phyloP scores from a whole-genome alignment of 371 early-diverging fungal genomes.

The Syncephalastrum racemosum region DNA sequence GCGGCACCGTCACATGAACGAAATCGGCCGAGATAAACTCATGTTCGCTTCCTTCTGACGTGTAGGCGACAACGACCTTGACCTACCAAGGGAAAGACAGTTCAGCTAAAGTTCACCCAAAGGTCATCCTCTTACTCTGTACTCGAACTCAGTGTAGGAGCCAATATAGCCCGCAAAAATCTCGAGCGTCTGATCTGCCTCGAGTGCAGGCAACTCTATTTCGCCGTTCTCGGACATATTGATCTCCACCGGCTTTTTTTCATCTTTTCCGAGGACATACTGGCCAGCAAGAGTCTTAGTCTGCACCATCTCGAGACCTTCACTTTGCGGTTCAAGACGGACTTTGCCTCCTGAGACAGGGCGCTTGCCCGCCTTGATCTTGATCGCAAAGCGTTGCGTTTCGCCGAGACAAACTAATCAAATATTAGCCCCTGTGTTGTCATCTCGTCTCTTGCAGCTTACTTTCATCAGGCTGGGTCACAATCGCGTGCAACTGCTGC shows the following conservation, averaged over 20 bases:
- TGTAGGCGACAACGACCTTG: conserved; percentile 50
- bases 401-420: conserved; percentile 42
- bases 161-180: conserved; percentile 59
- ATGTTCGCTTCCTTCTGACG: conserved; percentile 40
- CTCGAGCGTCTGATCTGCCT: conserved; percentile 47
- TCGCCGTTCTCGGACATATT: conserved; percentile 49
- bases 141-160: conserved; percentile 49
- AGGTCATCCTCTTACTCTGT: conserved; percentile 40
- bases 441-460: conserved; percentile 3
- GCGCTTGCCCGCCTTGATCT: conserved; percentile 26
- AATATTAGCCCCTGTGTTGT: background rate
- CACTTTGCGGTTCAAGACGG: conserved; percentile 39
- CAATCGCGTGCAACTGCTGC: conserved; percentile 28
- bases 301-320: conserved; percentile 37
- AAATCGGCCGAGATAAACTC: conserved; percentile 54
- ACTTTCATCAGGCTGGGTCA: conserved; percentile 45
- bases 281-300: conserved; percentile 12
- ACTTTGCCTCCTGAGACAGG: conserved; percentile 23
- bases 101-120: too few relatives aligned
- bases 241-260: conserved; percentile 25
- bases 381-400: conserved; percentile 40
- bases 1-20: conserved; percentile 55
- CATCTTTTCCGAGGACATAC: conserved; percentile 7
- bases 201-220: conserved; percentile 54
- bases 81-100: conserved; percentile 29